These are phyloP conservation scores for Prunus dulcis DNA, from an alignment of 306 rosid species.

Conservation along the genomic window DNA sequence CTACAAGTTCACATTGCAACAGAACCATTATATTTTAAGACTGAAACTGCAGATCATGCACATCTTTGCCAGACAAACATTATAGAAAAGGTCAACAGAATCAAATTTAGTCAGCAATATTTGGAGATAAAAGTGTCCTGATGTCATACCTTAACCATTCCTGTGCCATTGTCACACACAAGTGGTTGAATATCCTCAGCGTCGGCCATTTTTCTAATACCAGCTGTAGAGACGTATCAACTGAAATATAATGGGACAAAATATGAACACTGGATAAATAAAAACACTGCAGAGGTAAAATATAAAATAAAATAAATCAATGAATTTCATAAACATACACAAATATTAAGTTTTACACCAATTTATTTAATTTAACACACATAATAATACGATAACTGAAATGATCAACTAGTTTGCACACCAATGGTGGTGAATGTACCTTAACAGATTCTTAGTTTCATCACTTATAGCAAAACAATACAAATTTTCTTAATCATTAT, in stretches of 20 bases:
- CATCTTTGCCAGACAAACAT: not conserved
- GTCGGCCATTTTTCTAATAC: conserved; percentile 64
- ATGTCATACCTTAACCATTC: conserved; percentile 77
- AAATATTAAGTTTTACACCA: not conserved
- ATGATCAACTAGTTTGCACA: not conserved
- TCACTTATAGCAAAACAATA: not conserved
- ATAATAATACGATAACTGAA: not conserved
- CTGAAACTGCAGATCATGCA: not conserved
- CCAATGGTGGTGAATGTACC: no score
- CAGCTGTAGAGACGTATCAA: conserved; percentile 14
- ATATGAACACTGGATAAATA: not conserved
- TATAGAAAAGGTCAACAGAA: not conserved
- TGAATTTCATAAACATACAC: not conserved
- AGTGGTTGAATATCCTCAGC: conserved; percentile 91
- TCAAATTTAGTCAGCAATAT: not conserved
- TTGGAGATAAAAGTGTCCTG: conserved; percentile 2
- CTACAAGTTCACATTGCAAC: conserved; percentile 31
- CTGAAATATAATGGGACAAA: not conserved
- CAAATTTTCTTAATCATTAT: not conserved
- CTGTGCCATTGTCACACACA: conserved; percentile 89
- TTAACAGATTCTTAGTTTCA: not conserved
- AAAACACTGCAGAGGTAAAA: not conserved
- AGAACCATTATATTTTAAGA: not conserved
- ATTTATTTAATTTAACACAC: not conserved
- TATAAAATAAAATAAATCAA: not conserved